phyloP scores from a whole-genome alignment of 2,329 filamentous ascomycete species.

The Phyllosticta paracitricarpa region DNA sequence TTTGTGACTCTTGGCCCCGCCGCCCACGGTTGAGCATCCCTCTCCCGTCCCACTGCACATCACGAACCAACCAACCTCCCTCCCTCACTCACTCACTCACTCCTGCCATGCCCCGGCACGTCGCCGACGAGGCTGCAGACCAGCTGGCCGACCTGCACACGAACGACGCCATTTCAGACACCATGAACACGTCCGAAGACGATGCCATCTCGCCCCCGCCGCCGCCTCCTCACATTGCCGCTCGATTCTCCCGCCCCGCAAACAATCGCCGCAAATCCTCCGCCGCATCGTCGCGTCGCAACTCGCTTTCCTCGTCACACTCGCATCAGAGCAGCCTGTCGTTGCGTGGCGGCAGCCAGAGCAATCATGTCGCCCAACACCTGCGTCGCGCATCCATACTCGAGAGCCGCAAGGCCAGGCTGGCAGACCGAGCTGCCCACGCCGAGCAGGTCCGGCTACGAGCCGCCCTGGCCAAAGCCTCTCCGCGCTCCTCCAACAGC shows the following conservation, averaged over 20 bases:
- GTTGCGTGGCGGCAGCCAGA: constrained; percentile 49
- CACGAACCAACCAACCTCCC: not conserved
- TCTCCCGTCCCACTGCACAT: not conserved
- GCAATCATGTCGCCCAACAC: constrained; percentile 69
- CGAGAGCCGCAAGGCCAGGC: constrained; percentile 67
- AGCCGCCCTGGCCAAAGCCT: constrained; percentile 63
- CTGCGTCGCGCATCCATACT: constrained; percentile 71
- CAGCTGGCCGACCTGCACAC: constrained; percentile 5
- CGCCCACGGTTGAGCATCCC: not conserved
- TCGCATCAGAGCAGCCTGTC: constrained; percentile 57
- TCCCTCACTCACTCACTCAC: too few relatives aligned
- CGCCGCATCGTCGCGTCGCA: constrained; percentile 61
- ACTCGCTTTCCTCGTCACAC: constrained; percentile 67
- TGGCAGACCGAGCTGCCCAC: constrained; percentile 71
- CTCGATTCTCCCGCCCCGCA: constrained; percentile 61
- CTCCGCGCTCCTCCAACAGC: constrained; percentile 54
- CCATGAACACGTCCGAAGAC: constrained; percentile 29
- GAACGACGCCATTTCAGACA: constrained; percentile 31
- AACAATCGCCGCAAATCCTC: constrained; percentile 64
- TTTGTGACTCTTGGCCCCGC: not conserved
- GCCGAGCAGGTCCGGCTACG: constrained; percentile 73
- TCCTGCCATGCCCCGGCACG: constrained; percentile 2
- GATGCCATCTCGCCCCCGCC: constrained; percentile 36
- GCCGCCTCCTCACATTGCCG: constrained; percentile 67
- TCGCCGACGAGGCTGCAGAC: constrained; percentile 9